Conservation (phyloP, 345 rosid genomes). For the Anastatica hierochuntica region DNA sequence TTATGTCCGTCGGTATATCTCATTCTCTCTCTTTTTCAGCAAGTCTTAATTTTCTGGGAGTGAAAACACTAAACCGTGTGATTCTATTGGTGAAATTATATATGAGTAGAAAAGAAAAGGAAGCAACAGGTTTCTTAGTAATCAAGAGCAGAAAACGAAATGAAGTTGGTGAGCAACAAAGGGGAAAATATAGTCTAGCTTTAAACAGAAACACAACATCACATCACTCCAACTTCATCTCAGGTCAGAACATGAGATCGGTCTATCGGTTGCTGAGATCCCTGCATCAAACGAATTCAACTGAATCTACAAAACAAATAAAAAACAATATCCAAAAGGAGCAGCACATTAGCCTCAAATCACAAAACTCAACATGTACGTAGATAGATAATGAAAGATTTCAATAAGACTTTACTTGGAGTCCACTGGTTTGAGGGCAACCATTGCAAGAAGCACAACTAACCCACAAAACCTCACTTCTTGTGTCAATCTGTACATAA, state of each 20-base stretch:
- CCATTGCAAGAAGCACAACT: conserved; percentile 86
- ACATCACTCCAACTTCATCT: conserved; percentile 56
- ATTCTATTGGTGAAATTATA: no score
- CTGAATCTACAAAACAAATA: conserved; percentile 46
- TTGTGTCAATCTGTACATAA: conserved; percentile 89
- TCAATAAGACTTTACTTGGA: conserved; percentile 44
- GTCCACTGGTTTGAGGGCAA: conserved; percentile 77
- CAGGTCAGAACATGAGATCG: conserved; percentile 62
- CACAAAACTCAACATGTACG: background rate
- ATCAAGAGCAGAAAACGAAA: no score
- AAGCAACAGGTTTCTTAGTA: no score
- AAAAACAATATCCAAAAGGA: no score
- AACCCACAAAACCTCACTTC: conserved; percentile 96
- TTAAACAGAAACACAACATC: no score
- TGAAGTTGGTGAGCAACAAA: no score
- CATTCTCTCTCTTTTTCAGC: no score
- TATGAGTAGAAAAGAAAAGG: no score
- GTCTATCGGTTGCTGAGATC: conserved; percentile 63
- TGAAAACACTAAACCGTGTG: no score
- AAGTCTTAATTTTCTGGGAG: no score
- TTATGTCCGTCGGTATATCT: no score
- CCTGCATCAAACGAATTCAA: conserved; percentile 68
- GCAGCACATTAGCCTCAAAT: conserved; percentile 2
- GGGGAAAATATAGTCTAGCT: no score
- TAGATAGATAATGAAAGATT: background rate